phyloP scores from a whole-genome alignment of 352 stramenopile species.

The Elongisporangium anandrum region DNA sequence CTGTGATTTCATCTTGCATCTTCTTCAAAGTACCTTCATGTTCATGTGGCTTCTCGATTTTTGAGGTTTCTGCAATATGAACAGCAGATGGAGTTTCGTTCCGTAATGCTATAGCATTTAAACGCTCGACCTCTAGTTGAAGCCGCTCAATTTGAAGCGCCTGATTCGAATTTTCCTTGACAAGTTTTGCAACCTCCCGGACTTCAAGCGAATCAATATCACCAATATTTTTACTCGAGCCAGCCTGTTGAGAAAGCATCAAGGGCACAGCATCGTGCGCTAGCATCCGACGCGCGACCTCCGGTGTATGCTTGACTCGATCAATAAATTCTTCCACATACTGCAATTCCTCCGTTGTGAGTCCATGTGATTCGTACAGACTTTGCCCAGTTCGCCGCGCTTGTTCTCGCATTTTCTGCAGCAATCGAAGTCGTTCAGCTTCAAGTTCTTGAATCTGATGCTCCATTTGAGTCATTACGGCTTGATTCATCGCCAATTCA shows the following conservation, averaged over 20 bases:
- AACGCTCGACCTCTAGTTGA: slow-evolving; percentile 7
- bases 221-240: not conserved
- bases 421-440: slow-evolving; percentile 44
- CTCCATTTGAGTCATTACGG: slow-evolving; percentile 58
- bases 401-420: slow-evolving; percentile 57
- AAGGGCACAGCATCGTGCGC: not conserved
- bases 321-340: slow-evolving; percentile 70
- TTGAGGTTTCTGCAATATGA: not conserved
- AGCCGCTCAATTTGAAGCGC: slow-evolving; percentile 6
- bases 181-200: not conserved
- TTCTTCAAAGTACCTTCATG: not conserved
- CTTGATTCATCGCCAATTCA: slow-evolving; percentile 48
- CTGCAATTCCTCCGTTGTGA: slow-evolving; percentile 51
- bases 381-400: slow-evolving; percentile 38
- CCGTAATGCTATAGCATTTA: not conserved
- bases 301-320: slow-evolving; percentile 46
- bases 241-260: not conserved
- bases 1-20: not conserved
- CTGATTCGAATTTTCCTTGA: not conserved
- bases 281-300: slow-evolving; percentile 23
- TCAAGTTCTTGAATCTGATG: slow-evolving; percentile 61
- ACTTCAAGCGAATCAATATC: not conserved
- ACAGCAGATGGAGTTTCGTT: not conserved
- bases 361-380: slow-evolving; percentile 48
- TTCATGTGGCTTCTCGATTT: not conserved